Conservation (phyloP, 768 basidiomycete species). For the Paxillus involutus region DNA sequence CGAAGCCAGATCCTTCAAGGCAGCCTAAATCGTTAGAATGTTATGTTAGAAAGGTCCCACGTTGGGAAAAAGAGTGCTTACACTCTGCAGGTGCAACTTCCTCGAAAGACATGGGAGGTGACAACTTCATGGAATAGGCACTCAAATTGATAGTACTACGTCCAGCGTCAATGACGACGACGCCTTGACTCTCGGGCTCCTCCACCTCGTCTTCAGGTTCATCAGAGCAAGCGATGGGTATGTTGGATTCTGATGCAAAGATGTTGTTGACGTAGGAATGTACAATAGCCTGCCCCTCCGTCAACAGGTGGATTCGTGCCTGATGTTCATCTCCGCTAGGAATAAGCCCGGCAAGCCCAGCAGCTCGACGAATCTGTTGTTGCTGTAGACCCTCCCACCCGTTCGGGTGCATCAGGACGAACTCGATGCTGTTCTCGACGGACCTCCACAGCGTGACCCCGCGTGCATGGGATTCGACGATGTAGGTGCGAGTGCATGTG, state of each 20-base stretch:
- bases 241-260: slow-evolving; percentile 29
- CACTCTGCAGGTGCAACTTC: slow-evolving; percentile 35
- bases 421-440: too few species aligned
- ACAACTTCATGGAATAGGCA: too few species aligned
- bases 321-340: too few species aligned
- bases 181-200: slow-evolving; percentile 26
- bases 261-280: slow-evolving; percentile 43
- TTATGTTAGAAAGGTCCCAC: background rate
- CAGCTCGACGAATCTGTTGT: too few species aligned
- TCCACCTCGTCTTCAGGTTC: background rate
- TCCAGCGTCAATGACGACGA: too few species aligned
- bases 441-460: too few species aligned
- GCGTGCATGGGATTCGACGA: too few species aligned
- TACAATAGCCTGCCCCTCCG: slow-evolving; percentile 27
- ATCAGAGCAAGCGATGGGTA: slow-evolving; percentile 1
- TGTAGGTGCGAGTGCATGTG: too few species aligned
- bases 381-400: too few species aligned
- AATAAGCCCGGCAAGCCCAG: too few species aligned
- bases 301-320: slow-evolving; percentile 26
- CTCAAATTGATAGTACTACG: too few species aligned
- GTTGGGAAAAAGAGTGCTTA: background rate
- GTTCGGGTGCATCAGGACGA: too few species aligned
- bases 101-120: slow-evolving; percentile 25
- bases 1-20: slow-evolving; percentile 38
- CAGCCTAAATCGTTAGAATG: slow-evolving; percentile 30